A percentile compares a stretch with the other conserved stretches of the same genome.
phyloP scores from a whole-genome alignment of 352 stramenopile species.

The Elongisporangium senticosum region DNA sequence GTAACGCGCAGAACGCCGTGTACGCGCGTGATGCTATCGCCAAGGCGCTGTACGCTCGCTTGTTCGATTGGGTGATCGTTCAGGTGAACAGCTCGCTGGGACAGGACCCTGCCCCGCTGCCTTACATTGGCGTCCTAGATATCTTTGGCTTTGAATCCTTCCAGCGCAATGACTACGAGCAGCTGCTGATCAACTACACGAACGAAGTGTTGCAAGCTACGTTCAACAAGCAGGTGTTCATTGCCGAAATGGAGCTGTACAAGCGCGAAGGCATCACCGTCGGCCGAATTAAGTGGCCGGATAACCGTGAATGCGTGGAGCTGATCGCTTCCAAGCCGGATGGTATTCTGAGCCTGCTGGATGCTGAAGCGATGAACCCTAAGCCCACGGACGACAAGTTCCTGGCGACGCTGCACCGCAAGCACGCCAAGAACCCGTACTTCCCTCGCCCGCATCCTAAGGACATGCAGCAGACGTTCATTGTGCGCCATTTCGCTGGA shows the following conservation, averaged over 20 bases:
- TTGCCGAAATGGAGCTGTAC: slow-evolving; percentile 88
- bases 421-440: slow-evolving; percentile 80
- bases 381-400: slow-evolving; percentile 89
- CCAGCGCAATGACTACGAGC: slow-evolving; percentile 88
- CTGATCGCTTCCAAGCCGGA: slow-evolving; percentile 80
- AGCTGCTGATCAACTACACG: slow-evolving; percentile 89
- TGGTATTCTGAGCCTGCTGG: slow-evolving; percentile 77
- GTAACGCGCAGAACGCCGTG: slow-evolving; percentile 72
- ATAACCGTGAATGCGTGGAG: slow-evolving; percentile 90
- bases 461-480: slow-evolving; percentile 88
- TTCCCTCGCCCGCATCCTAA: slow-evolving; percentile 83
- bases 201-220: slow-evolving; percentile 85
- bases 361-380: slow-evolving; percentile 87
- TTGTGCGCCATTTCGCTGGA: slow-evolving; percentile 87
- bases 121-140: slow-evolving; percentile 89
- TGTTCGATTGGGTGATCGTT: slow-evolving; percentile 92
- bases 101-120: slow-evolving; percentile 67
- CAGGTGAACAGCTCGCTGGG: slow-evolving; percentile 88
- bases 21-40: slow-evolving; percentile 91
- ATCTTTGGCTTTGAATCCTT: slow-evolving; percentile 92
- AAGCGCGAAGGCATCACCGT: slow-evolving; percentile 89
- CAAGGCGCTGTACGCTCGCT: slow-evolving; percentile 90
- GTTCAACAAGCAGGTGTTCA: slow-evolving; percentile 89
- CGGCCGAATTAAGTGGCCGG: slow-evolving; percentile 86
- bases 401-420: slow-evolving; percentile 73